Base-by-base conservation (phyloP, 371 early-diverging fungal species). In the Haplosporangium sp. region DNA sequence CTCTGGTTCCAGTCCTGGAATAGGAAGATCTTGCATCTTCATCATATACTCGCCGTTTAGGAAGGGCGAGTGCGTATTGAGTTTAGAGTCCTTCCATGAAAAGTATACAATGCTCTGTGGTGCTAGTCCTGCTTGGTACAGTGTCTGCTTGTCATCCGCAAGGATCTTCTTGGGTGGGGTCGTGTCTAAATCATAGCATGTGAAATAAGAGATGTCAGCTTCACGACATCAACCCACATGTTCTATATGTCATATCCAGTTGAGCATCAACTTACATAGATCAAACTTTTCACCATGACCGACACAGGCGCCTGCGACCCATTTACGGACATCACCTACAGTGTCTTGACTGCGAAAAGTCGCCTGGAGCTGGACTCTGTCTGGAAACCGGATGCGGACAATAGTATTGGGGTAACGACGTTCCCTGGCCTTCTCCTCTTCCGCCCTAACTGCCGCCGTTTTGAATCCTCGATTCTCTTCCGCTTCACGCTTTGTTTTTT, bases 361-460 rank as follows among this genome's bases (percentile, higher is more conserved):
- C 1, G 83, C 83, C 64, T 91, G 87, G 23, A 90, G 55, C 51
- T 83, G 85, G 6, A 74, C 67, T 20, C 85, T 79, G 67, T 90
- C 86, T 1, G 88, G 87, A 73, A 91, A 89, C 11, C 87, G 82
- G 9, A 90, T 77, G 0, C 91, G 83, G 41, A 91, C 81, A 68
- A 88, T 67, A 5, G 89, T 88, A 82, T 88, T 90, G 14, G 92
- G 90, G 64, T 87, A 87, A 62, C 88, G 88, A 41, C 71, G 65
- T 53, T 77, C 79, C 59, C 67, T 76, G 50, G 83, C 64, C 67
- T 83, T 83, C 16, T 83, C 84, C 62, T 90, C 88, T 45, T 84
- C 67, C 12, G 88, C 89, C 36, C 92, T 75, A 67, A 84, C 81
- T 20, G 84, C 74, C 38, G 84, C 81, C 3, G 92, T 91, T 80